Base-by-base conservation (phyloP, 2,329 filamentous ascomycete species). In the Talaromyces albobiverticillius region DNA sequence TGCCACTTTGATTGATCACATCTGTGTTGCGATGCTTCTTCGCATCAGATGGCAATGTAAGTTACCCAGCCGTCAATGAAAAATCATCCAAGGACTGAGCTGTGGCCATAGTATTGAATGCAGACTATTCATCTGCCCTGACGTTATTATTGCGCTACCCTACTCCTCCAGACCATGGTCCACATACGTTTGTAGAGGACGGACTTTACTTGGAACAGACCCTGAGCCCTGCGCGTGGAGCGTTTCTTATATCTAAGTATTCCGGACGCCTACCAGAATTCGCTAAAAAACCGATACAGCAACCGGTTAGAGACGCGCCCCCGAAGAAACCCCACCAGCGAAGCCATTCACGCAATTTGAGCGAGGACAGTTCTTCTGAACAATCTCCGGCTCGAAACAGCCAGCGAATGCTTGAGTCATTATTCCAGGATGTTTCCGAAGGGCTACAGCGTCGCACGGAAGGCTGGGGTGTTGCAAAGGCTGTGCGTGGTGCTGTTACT, bases 11-110 rank as follows among this genome's bases (percentile, higher is more conserved):
- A 84, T 97, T 61, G 90, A 97, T 65, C 80, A 94, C 53, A 86
- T 96, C n/a, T 96, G 92, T 62, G 85, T 96, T 49, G 87, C 91
- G 5, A 97, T 99, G 92, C 77, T 99, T 22, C 77, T 99, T 43
- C 84, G 94, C 48, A 90, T 97, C 62, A 84, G 93, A 54, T 96
- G 92, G 92, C 84, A 92, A 62, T 76, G 89, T 94, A 75, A 77
- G 87, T 63, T 14, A 34, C 18, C 31, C 20, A 29, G 18, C 16
- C 7, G 14, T 29, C 13, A n/a, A 31, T 14, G 20, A 16, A 52
- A 26, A 7, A 16, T 25, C 14, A 25, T 50, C 41, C n/a, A 18
- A 38, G 18, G 34, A 38, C 46, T 54, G 2, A 54, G 8, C 40
- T 4, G 8, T 34, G 16, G 45, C n/a, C 11, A 18, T 55, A 91